Base-by-base conservation (phyloP, 2,329 filamentous ascomycete species). In the Decorospora gaudefroyi region DNA sequence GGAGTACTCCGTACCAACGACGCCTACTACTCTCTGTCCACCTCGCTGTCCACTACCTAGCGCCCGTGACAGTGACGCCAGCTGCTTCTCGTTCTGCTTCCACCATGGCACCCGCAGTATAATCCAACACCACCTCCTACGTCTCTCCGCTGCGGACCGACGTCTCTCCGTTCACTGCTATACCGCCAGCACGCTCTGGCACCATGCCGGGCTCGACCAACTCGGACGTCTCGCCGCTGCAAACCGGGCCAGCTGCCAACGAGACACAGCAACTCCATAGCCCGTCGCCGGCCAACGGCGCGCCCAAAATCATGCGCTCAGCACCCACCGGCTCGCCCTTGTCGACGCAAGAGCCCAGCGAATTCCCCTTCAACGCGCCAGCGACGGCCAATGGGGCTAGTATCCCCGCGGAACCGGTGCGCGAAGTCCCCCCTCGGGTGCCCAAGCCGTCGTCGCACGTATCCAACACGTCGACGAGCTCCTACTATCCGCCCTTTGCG, bases 341-440 rank as follows among this genome's bases (percentile, higher is more conserved):
- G 27, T 52, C 61, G 2, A 25, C 46, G 30, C 49, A 58, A 8
- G 66, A 69, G 42, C 58, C 62, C n/a, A 39, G 44, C 41, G 69
- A 69, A 30, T 72, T 72, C 34, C 69, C 69, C 32, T 72, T 72
- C 58, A 42, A 65, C 43, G 49, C 46, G 9, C 42, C 60, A 6
- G 30, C 55, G 7, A 48, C 42, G 10, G 31, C 49, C n/a, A 57
- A 54, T 34, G 53, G 49, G 12, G 51, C 43, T 11, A 55, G 53
- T 3, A 56, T 59, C 9, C 52, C 55, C 16, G 31, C 55, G 39
- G 48, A 59, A 7, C 44, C 52, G 7, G 42, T 41, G n/a, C n/a
- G n/a, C 18, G 55, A 60, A 17, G 29, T 53, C n/a, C 34, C 46
- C n/a, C 12, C 41, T 7, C 55, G 58, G 26, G 45, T 34, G 11